Evolutionary conservation across 192 early-diverging fungal genomes (phyloP), one percentile per base, ranked within the genome.

Genomic region (Geranomyces variabilis): DNA sequence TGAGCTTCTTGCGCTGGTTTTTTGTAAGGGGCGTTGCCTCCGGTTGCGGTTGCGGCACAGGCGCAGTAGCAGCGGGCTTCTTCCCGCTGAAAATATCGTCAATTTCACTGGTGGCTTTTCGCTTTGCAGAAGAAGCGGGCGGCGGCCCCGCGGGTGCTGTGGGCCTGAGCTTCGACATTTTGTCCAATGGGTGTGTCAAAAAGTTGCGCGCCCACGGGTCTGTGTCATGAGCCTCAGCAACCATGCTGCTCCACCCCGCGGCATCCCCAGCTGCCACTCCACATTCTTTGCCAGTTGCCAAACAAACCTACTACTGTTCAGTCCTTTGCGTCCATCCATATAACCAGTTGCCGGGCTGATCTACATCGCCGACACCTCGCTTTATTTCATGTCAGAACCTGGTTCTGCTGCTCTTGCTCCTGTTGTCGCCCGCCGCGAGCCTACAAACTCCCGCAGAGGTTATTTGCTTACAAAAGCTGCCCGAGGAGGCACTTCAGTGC

Each of bases 81-180:
- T 72, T 72, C 19, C 70, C 70, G 34, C 60, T 53, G 0, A 72
- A 72, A 21, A 72, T 72, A 34, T 72, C 70, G 47, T 72, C 70
- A 26, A 72, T 72, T 53, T 72, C 70, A 55, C 43, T 53, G 36
- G 55, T 46, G 8, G 47, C 47, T 64, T 72, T 72, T 30, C 57
- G 62, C 62, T 62, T 72, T 49, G 66, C 47, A n/a, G 51, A 47
- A 5, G 28, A 12, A 30, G 66, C 17, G 19, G 46, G 6, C 21
- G 36, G 41, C 63, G 8, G 33, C 17, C 9, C 5, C 29, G 22
- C 58, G 6, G 58, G 31, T 41, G 36, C 36, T 41, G 36, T 41
- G 3, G 36, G 36, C 36, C 5, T 41, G 36, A 41, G 36, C 36
- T 41, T 41, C 36, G 36, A 41, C 36, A 41, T 41, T 41, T 3